These are phyloP conservation scores for Beauveria sp. DNA, from an alignment of 2,329 filamentous ascomycete genomes.

Conservation along the genomic window DNA sequence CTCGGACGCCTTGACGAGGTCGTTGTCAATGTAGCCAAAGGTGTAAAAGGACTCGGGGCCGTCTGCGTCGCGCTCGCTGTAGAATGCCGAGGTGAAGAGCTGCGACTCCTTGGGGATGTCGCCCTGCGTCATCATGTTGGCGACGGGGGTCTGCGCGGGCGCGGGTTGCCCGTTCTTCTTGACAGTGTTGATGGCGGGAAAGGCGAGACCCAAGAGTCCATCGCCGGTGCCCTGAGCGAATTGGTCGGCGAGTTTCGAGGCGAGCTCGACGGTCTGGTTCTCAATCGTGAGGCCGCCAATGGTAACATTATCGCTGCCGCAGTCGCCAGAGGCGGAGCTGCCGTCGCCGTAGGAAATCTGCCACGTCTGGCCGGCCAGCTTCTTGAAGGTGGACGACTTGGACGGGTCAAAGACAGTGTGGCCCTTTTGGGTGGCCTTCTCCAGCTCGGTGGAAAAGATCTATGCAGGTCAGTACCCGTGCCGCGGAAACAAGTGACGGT, in stretches of 20 bases:
- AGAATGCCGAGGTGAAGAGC: constrained; percentile 64
- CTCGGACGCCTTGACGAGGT: constrained; percentile 50
- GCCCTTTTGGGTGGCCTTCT: constrained; percentile 20
- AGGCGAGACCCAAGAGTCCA: constrained; percentile 25
- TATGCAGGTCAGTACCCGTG: neutral
- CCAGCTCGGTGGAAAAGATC: constrained; percentile 23
- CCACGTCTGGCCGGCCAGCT: constrained; percentile 31
- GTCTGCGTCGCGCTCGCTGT: constrained; percentile 31
- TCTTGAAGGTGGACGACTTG: constrained; percentile 30
- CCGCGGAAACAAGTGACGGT: too few species aligned
- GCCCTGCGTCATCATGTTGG: constrained; percentile 20
- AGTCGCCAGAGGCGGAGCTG: constrained; percentile 35
- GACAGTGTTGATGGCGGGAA: constrained; percentile 36
- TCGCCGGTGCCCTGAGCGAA: constrained; percentile 39
- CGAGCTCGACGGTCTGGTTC: constrained; percentile 36
- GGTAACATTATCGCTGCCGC: constrained; percentile 36
- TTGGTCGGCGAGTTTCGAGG: constrained; percentile 31
- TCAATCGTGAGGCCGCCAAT: constrained; percentile 35
- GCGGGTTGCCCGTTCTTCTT: constrained; percentile 17
- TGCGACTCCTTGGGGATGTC: constrained; percentile 13
- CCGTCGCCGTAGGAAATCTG: constrained; percentile 37
- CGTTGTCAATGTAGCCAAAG: constrained; percentile 61
- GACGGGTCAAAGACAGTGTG: constrained; percentile 32
- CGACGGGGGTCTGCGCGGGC: constrained; percentile 37
- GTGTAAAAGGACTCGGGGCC: constrained; percentile 42